Conservation (phyloP, 306 rosid genomes). For the Spatholobus suberectus region DNA sequence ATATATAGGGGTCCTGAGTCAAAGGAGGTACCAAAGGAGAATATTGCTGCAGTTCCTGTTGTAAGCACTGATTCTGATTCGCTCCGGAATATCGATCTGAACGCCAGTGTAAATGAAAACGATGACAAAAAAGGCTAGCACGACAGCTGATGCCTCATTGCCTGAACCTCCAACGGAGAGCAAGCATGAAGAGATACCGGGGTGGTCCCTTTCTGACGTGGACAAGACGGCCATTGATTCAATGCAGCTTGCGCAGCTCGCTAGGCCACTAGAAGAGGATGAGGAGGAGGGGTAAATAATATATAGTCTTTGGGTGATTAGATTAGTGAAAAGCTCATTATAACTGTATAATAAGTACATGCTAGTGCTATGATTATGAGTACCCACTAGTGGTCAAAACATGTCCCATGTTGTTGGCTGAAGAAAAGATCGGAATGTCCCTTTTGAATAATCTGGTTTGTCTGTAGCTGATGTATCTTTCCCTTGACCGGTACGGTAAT, state of each 20-base stretch:
- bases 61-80: slow-evolving; percentile 57
- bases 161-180: slow-evolving; percentile 61
- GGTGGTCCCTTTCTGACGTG: slow-evolving; percentile 91
- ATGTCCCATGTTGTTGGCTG: too few relatives aligned
- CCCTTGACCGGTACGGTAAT: slow-evolving; percentile 35
- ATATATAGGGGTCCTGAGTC: slow-evolving; percentile 52
- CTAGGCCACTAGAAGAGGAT: slow-evolving; percentile 75
- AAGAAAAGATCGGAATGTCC: slow-evolving; percentile 13
- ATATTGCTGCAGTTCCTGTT: slow-evolving; percentile 30
- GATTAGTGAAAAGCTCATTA: slow-evolving; percentile 47
- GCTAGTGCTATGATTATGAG: slow-evolving; percentile 33
- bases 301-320: slow-evolving; percentile 26
- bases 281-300: slow-evolving; percentile 77
- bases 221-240: slow-evolving; percentile 95
- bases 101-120: slow-evolving; percentile 52
- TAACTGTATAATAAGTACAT: slow-evolving; percentile 52
- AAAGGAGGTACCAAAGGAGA: slow-evolving; percentile 66
- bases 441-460: slow-evolving; percentile 21
- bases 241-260: slow-evolving; percentile 76
- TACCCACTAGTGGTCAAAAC: too few relatives aligned
- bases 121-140: slow-evolving; percentile 53
- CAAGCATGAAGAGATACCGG: slow-evolving; percentile 76
- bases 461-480: slow-evolving; percentile 46
- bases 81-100: slow-evolving; percentile 63
- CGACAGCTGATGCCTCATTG: slow-evolving; percentile 38